Base-by-base conservation (phyloP, 352 stramenopile species). In the Pythium angustatum region DNA sequence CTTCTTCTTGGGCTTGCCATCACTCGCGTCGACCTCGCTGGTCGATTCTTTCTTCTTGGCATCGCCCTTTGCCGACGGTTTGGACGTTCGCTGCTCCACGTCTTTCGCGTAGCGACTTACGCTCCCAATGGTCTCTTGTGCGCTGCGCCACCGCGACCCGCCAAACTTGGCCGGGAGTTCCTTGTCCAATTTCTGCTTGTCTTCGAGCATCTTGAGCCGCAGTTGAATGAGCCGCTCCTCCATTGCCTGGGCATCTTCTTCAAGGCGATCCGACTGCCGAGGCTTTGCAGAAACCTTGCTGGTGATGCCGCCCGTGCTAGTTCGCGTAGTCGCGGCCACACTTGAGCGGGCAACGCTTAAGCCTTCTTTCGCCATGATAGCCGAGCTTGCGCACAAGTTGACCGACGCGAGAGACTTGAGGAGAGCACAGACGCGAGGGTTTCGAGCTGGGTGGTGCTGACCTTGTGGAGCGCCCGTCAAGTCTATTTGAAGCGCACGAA, bases 241-340 rank as follows among this genome's bases (percentile, higher is more conserved):
- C 85, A 94, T 94, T 12, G 68, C 70, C 33, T 81, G 74, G 0
- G 85, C 78, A 74, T 94, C 85, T 71, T 84, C 75, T 62, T 91
- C 78, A 4, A 94, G 78, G n/a, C 77, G 73, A 24, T 88, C 73
- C 9, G 80, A 88, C 12, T 77, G 51, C 51, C 81, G 82, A 1
- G 15, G 21, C 58, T 74, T 74, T 14, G 30, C 27, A 0, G 36
- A 22, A 9, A 31, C 33, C 34, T 69, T 64, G 49, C 21, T 51
- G 17, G 7, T 61, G 45, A 38, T 17, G 11, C 22, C 34, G 43
- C 41, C 27, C 5, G 47, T 45, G 38, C 38, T 59, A 17, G 38
- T 26, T 26, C 38, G n/a, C 3, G 44, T 3, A 44, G 41, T 14
- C 15, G n/a, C 38, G 6, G 26, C 7, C 41, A 22, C 17, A 28